Conservation (phyloP, 2,329 filamentous ascomycete genomes). For the Cadophora gregata region DNA sequence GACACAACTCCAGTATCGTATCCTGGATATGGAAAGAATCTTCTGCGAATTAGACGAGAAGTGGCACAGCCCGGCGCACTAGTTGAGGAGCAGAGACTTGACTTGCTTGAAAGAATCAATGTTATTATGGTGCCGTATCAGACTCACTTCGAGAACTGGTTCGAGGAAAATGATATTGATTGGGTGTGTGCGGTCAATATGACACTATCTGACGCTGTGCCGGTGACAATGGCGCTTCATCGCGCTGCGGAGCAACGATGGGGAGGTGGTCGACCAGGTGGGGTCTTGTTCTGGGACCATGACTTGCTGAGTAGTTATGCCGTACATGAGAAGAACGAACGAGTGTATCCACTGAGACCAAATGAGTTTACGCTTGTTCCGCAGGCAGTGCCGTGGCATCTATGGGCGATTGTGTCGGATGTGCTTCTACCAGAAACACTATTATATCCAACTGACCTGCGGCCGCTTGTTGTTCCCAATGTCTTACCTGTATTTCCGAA, state of each 20-base stretch:
- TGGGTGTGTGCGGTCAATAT: slow-evolving; percentile 18
- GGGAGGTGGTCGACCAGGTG: not conserved
- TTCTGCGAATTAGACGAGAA: slow-evolving; percentile 3
- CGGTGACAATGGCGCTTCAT: slow-evolving; percentile 9
- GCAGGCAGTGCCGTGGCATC: slow-evolving; percentile 17
- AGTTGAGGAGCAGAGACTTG: not conserved
- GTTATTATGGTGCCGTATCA: slow-evolving; percentile 2
- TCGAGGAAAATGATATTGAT: slow-evolving; percentile 10
- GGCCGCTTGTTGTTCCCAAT: slow-evolving; percentile 10
- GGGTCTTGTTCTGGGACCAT: slow-evolving; percentile 17
- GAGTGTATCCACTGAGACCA: slow-evolving; percentile 6
- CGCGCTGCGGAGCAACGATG: slow-evolving; percentile 7
- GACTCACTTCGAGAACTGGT: slow-evolving; percentile 11
- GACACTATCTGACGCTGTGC: slow-evolving; percentile 13
- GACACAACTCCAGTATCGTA: slow-evolving; percentile 1
- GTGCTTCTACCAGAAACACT: slow-evolving; percentile 3
- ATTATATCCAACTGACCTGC: slow-evolving; percentile 3
- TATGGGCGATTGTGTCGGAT: slow-evolving; percentile 13
- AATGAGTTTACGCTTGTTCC: slow-evolving; percentile 15
- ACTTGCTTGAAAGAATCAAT: not conserved
- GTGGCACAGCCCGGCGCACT: not conserved
- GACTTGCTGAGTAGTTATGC: slow-evolving; percentile 15
- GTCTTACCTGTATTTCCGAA: not conserved
- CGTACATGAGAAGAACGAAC: slow-evolving; percentile 7
- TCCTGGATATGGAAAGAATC: slow-evolving; percentile 2